Evolutionary conservation across 257 asterid species (phyloP), one percentile per base, ranked within the genome.

Genomic region (Solanum acaule): DNA sequence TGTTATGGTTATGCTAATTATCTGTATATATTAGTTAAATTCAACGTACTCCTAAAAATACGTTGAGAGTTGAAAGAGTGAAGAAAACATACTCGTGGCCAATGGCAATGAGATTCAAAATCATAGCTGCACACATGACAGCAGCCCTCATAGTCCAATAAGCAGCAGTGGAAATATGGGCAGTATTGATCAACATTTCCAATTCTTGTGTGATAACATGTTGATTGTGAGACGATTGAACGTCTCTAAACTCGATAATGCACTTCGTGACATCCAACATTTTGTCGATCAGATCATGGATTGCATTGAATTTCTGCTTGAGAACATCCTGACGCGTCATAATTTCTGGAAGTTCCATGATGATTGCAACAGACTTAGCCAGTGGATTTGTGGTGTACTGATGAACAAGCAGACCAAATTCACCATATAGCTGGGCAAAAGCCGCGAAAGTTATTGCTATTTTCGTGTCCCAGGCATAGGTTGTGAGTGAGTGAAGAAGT

Each of bases 71-170:
- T 42, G 9, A 86, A 27, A 38, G 31, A 34, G 33, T 20, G 49
- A 8, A 76, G n/a, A 40, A 68, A 78, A 81, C 93, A 13, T 93
- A 96, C 98, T 95, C 99, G 11, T 94, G 97, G 9, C 98, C 96
- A 12, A 93, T 88, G 84, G 98, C 96, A 10, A 92, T 86, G 88
- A 94, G 98, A 90, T 91, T 96, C 88, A 95, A 35, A 71, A 96
- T 90, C 18, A 93, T 87, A 22, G 94, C 38, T 4, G 96, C 88
- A 56, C 98, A 94, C 25, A 94, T 94, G 31, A 95, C 93, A 18
- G 95, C 92, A 87, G 96, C 92, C 49, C 96, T 92, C 22, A 94
- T 89, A 87, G 93, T 85, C 98, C 97, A 95, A 56, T 96, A 95
- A 87, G 91, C 95, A 38, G 98, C 94, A 1, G 89, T 90, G 33